phyloP scores from a whole-genome alignment of 2,329 filamentous ascomycete genomes.

The Paramyrothecium roridum region DNA sequence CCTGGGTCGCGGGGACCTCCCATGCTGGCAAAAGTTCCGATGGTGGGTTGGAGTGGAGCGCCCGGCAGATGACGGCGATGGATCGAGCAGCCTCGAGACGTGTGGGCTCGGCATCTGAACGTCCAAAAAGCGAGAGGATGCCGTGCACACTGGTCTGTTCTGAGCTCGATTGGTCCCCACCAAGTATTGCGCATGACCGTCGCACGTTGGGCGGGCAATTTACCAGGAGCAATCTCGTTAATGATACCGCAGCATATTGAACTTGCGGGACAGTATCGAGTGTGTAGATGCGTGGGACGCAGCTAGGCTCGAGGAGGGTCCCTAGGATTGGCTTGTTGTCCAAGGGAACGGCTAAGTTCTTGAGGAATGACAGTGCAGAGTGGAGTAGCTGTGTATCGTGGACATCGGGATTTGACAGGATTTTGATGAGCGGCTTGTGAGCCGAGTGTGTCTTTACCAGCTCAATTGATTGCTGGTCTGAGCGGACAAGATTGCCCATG shows the following conservation, averaged over 20 bases:
- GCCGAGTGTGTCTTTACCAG: constrained; percentile 42
- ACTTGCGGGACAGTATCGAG: constrained; percentile 51
- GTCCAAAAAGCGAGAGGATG: constrained; percentile 33
- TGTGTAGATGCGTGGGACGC: constrained; percentile 52
- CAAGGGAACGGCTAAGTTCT: constrained; percentile 59
- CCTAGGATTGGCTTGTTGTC: constrained; percentile 52
- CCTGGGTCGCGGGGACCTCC: constrained; percentile 7
- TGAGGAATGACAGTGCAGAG: constrained; percentile 56
- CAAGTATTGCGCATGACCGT: constrained; percentile 40
- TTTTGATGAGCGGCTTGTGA: constrained; percentile 39
- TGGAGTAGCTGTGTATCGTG: constrained; percentile 52
- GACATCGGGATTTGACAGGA: constrained; percentile 39
- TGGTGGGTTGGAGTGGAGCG: constrained; percentile 42
- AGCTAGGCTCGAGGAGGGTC: constrained; percentile 37
- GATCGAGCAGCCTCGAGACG: constrained; percentile 58
- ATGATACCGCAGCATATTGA: constrained; percentile 57
- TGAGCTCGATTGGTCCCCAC: constrained; percentile 22
- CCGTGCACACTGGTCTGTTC: constrained; percentile 30
- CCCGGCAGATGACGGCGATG: constrained; percentile 49
- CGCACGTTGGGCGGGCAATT: constrained; percentile 50
- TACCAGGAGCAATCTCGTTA: constrained; percentile 54
- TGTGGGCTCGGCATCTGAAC: constrained; percentile 45
- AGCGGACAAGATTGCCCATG: constrained; percentile 60
- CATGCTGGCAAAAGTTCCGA: constrained; percentile 28
- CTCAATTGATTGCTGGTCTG: constrained; percentile 48